Evolutionary conservation across 2,329 filamentous ascomycete species (phyloP).

Genomic region (Sphaerulina vaccinii): DNA sequence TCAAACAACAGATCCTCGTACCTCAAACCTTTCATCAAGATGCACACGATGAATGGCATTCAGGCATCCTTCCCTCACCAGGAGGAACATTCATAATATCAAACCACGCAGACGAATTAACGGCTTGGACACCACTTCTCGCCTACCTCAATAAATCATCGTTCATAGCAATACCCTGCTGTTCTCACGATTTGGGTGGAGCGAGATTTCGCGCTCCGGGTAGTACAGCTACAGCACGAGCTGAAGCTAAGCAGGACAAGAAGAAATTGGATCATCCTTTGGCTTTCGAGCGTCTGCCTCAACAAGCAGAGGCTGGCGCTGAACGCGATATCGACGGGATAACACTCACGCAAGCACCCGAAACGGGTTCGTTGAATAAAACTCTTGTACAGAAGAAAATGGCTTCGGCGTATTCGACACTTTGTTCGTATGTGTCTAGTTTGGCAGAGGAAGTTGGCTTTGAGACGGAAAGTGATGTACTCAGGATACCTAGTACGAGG

Average conservation of each 20-base stretch:
- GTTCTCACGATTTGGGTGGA: constrained; percentile 82
- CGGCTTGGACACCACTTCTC: constrained; percentile 90
- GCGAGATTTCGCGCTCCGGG: constrained; percentile 64
- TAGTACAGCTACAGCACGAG: constrained; percentile 13
- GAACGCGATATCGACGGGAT: neutral
- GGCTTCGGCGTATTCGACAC: constrained; percentile 74
- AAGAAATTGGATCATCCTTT: neutral
- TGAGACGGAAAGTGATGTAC: constrained; percentile 74
- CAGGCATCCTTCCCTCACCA: constrained; percentile 61
- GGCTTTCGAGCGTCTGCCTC: constrained; percentile 25
- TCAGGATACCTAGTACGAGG: constrained; percentile 88
- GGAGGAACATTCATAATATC: constrained; percentile 84
- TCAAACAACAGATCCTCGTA: constrained; percentile 62
- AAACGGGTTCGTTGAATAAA: constrained; percentile 37
- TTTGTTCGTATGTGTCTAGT: constrained; percentile 73
- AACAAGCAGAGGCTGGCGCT: constrained; percentile 12
- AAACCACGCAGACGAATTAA: constrained; percentile 95
- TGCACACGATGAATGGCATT: constrained; percentile 37
- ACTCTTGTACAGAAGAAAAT: constrained; percentile 36
- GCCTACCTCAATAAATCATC: constrained; percentile 72
- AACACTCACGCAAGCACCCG: constrained; percentile 29
- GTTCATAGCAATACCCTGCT: constrained; percentile 94
- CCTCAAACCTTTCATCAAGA: constrained; percentile 48
- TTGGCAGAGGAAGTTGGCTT: constrained; percentile 73
- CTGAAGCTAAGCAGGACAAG: neutral